Base-by-base conservation (phyloP, 2,329 filamentous ascomycete genomes). In the Fusarium anguioides region DNA sequence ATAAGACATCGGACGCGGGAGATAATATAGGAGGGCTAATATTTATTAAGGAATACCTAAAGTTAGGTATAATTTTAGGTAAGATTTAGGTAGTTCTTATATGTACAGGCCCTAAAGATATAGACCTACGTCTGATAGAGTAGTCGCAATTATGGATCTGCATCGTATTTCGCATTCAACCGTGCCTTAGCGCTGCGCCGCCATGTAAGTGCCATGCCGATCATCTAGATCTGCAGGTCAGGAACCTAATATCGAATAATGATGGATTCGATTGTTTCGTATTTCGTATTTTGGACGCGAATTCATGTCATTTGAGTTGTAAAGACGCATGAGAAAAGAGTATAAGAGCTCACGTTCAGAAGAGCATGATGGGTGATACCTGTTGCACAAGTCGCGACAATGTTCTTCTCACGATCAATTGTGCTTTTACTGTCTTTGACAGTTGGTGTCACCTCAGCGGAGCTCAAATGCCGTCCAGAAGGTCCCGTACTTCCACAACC, bases 401-500 rank as follows among this genome's bases (percentile, higher is more conserved):
- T 67, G 67, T 24, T 27, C 15, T 5, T 33, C 1, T 14, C 37
- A 2, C 46, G 11, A 9, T 23, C 18, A 17, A 4, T 39, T 1
- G 3, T 27, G 6, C 4, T 21, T 3, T 0, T 42, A 4, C 31
- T 68, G 0, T 36, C 27, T 0, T 24, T 54, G 6, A 6, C 26
- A 8, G 23, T 21, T 4, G 39, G 44, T 0, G n/a, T 66, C 9
- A 40, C 48, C 23, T 36, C 8, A 26, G 64, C 69, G 0, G 35
- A 54, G 18, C 69, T 78, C 0, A 68, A 69, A 45, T 78, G 75
- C 50, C 72, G 73, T 2, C 74, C 73, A 1, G 70, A 76, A 53
- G 74, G 75, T 0, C 73, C 72, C 1, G 68, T 75, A 3, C 42
- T 81, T 0, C 78, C 80, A 4, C 71, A 71, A 3, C 78, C 79